Percentiles rank a stretch among this genome's conserved stretches.
Conservation (phyloP, 768 basidiomycete genomes). For the Atractiella rhizophila region DNA sequence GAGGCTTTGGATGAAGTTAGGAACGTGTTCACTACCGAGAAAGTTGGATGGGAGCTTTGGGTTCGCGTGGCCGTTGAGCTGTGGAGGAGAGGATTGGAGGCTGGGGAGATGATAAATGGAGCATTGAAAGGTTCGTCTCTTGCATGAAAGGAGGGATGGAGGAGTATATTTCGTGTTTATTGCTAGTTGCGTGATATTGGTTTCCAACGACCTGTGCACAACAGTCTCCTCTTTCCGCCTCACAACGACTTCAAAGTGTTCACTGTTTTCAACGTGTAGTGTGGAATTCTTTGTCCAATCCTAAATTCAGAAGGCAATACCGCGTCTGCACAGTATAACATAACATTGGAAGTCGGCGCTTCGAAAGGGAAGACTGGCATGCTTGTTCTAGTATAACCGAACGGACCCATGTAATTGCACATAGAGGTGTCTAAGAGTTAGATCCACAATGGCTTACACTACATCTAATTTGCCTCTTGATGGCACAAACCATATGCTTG, state of each 20-base stretch:
- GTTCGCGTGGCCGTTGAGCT: constrained; percentile 17
- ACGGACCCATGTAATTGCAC: no score
- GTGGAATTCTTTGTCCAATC: no score
- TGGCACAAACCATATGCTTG: neutral
- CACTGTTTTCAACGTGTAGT: no score
- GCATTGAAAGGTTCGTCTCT: constrained; percentile 28
- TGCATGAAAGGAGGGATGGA: constrained; percentile 20
- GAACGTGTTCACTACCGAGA: constrained; percentile 43
- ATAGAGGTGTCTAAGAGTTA: no score
- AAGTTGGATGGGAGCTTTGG: constrained; percentile 51
- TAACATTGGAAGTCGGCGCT: no score
- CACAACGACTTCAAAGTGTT: no score
- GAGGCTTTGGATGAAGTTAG: constrained; percentile 35
- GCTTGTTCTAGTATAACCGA: no score
- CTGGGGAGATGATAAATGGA: constrained; percentile 26
- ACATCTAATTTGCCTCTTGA: neutral
- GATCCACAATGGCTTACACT: constrained; percentile 1
- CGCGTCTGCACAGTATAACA: no score
- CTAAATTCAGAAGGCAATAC: no score
- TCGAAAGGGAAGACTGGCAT: no score
- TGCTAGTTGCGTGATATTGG: constrained; percentile 17
- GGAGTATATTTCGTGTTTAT: constrained; percentile 28
- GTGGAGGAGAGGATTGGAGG: constrained; percentile 21
- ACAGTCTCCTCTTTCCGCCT: no score
- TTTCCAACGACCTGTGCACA: constrained; percentile 13